Percentiles rank a stretch among this genome's conserved stretches.
Conservation (phyloP, 345 rosid genomes). For the Acer campestre region DNA sequence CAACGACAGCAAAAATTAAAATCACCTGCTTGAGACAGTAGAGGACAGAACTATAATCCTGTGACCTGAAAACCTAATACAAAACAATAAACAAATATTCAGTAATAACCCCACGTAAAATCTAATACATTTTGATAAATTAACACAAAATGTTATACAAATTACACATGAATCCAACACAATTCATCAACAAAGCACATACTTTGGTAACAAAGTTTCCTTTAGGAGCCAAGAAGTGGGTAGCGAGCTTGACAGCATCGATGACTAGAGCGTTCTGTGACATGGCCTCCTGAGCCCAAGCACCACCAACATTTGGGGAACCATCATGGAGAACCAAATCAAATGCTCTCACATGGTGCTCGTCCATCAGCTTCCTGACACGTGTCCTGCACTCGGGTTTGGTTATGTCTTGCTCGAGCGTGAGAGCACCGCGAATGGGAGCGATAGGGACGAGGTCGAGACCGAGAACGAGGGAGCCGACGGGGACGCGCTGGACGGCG, state of each 20-base stretch:
- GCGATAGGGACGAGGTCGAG: slow-evolving; percentile 75
- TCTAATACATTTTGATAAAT: not conserved
- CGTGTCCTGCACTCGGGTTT: slow-evolving; percentile 69
- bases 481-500: slow-evolving; percentile 83
- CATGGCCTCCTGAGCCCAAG: slow-evolving; percentile 93
- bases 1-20: not conserved
- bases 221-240: slow-evolving; percentile 74
- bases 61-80: slow-evolving; percentile 86
- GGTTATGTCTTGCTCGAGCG: slow-evolving; percentile 84
- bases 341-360: slow-evolving; percentile 64
- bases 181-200: slow-evolving; percentile 6
- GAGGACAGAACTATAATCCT: slow-evolving; percentile 78
- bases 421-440: slow-evolving; percentile 67
- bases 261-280: slow-evolving; percentile 86
- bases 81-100: not conserved
- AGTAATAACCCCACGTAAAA: not conserved
- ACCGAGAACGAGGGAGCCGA: slow-evolving; percentile 89
- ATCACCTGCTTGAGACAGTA: slow-evolving; percentile 78
- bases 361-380: slow-evolving; percentile 66
- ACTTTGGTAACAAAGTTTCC: slow-evolving; percentile 88
- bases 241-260: slow-evolving; percentile 82
- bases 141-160: not conserved
- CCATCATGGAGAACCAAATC: slow-evolving; percentile 90
- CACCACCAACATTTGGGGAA: slow-evolving; percentile 94
- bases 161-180: no score